Evolutionary conservation across 2,329 filamentous ascomycete species (phyloP), one percentile per base, ranked within the genome.

Genomic region (Exophiala spinifera): DNA sequence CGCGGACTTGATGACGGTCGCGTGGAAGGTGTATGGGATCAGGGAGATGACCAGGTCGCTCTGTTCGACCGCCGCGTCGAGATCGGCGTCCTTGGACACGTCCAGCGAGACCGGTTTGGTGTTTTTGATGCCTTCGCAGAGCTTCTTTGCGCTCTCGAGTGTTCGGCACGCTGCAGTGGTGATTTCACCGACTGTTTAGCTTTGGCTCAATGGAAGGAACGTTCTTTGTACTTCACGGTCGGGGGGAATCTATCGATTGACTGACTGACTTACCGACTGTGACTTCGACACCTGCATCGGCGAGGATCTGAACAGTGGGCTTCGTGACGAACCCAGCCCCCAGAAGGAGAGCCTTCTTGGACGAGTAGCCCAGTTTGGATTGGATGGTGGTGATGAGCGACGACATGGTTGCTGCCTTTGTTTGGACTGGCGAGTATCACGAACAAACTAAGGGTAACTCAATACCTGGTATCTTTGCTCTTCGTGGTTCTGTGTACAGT

Each of bases 11-110:
- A 96, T 95, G 66, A 96, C 91, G 52, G 81, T 79, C 43, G 87
- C 88, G 73, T 95, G 91, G 81, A 84, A 89, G 57, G 85, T 95
- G 77, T 96, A 97, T 47, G 92, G 92, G 65, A 97, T 96, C 73
- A 97, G 72, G 68, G 78, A 83, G 71, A 91, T 87, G 70, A 87
- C 85, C 10, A 95, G 75, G 70, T 94, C 88, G 70, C 88, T 80
- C 79, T 95, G 84, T 68, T 80, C 84, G 56, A 96, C 82, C 68
- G 85, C 89, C 49, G 84, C 83, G 67, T 96, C 91, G 55, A 97
- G 84, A 31, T 88, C 90, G 54, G 79, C 72, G 46, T 80, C 81
- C 71, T 96, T 78, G 67, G 75, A 86, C 63, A 96, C 92, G 70
- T 97, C 90, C 69, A 97, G 84, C 52, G 88, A 84, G 74, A 95